Percentiles rank a stretch among this genome's conserved stretches.
phyloP scores from a whole-genome alignment of 2,329 filamentous ascomycete genomes.

The Botrytis hyacinthi region DNA sequence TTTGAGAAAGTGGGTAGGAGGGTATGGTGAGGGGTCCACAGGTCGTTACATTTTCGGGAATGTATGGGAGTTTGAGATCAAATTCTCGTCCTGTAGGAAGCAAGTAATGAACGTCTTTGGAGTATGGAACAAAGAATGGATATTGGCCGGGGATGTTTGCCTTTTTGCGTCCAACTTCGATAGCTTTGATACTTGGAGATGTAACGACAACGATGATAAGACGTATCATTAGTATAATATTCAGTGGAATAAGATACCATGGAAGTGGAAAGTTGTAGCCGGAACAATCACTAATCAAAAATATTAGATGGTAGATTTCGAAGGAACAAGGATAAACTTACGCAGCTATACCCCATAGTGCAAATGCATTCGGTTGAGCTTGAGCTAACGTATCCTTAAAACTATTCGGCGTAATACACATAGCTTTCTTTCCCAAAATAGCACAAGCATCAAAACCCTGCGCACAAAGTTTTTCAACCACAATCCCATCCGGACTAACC shows the following conservation, averaged over 20 bases:
- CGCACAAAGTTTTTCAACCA: constrained; percentile 46
- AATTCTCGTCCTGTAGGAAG: constrained; percentile 29
- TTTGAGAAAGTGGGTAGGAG: constrained; percentile 38
- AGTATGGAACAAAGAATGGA: constrained; percentile 36
- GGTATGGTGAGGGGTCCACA: constrained; percentile 49
- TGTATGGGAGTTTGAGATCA: constrained; percentile 43
- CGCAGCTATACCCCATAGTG: constrained; percentile 43
- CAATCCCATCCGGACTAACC: constrained; percentile 43
- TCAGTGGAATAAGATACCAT: constrained; percentile 44
- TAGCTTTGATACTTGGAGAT: constrained; percentile 27
- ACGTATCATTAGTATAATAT: constrained; percentile 42
- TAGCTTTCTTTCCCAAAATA: constrained; percentile 38
- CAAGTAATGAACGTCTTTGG: constrained; percentile 36
- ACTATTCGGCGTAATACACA: constrained; percentile 47
- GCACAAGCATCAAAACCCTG: constrained; percentile 46
- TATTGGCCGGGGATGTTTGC: constrained; percentile 31
- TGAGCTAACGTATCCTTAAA: constrained; percentile 43
- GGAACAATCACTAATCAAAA: constrained; percentile 32
- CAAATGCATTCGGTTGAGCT: constrained; percentile 41
- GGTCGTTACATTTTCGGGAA: constrained; percentile 44
- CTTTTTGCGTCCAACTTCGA: constrained; percentile 34
- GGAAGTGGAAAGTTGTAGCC: constrained; percentile 49
- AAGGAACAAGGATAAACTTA: constrained; percentile 32
- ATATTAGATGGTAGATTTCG: not conserved
- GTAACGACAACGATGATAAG: constrained; percentile 29